These are phyloP conservation scores for Klebsormidium nitens DNA, from an alignment of 139 green algal genomes.

Conservation along the genomic window DNA sequence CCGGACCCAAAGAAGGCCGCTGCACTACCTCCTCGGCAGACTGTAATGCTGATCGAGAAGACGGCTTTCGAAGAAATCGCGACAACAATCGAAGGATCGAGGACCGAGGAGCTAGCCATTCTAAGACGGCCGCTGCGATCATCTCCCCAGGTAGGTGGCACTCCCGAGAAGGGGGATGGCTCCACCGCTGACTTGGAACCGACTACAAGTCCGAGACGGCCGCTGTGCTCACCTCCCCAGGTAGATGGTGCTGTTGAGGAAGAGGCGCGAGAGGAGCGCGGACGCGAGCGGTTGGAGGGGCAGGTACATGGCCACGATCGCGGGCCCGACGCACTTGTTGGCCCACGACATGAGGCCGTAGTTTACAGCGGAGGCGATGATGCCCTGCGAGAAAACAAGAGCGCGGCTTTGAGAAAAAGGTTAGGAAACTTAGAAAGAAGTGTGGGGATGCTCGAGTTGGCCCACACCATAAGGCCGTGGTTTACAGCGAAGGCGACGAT, in stretches of 20 bases:
- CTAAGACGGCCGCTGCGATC: not conserved
- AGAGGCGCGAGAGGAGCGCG: conserved; percentile 27
- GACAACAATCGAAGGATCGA: not conserved
- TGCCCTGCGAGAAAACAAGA: conserved; percentile 14
- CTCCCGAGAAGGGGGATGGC: too few species aligned
- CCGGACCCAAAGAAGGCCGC: too few species aligned
- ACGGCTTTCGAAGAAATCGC: too few species aligned
- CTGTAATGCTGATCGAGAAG: too few species aligned
- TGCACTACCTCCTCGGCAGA: too few species aligned
- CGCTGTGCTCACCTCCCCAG: conserved; percentile 15
- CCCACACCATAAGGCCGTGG: not conserved
- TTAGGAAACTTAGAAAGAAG: too few species aligned
- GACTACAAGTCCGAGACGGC: not conserved
- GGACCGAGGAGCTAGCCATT: not conserved
- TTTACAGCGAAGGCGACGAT: not conserved
- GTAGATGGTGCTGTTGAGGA: conserved; percentile 25
- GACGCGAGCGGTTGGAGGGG: conserved; percentile 31
- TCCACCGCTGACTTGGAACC: not conserved
- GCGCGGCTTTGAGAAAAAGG: too few species aligned
- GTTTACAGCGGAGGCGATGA: conserved; percentile 32
- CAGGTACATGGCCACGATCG: conserved; percentile 31
- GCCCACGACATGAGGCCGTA: conserved; percentile 30
- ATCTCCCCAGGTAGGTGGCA: not conserved
- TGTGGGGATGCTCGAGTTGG: not conserved
- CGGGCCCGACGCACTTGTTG: conserved; percentile 36